A percentile compares a stretch with the other conserved stretches of the same genome.
Evolutionary conservation across 2,329 filamentous ascomycete species (phyloP).

Genomic region (Harringtonia aguacate): DNA sequence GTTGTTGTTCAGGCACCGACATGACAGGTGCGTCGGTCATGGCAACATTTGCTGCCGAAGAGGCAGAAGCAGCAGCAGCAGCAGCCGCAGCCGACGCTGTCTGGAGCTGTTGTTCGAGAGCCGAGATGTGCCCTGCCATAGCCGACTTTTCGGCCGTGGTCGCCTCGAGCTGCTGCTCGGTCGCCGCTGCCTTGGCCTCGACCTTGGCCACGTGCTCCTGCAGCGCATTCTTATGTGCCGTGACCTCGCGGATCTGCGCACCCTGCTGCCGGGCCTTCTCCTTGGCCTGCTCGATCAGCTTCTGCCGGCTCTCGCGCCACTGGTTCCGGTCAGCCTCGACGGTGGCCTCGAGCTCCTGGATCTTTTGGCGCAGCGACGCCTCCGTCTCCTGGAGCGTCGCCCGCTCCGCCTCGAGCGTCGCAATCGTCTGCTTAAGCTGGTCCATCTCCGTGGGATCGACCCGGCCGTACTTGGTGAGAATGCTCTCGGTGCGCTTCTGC

Average conservation of each 20-base stretch:
- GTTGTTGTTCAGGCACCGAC: too few relatives aligned
- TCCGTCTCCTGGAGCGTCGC: conserved; percentile 42
- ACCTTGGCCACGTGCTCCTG: conserved; percentile 37
- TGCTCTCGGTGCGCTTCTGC: conserved; percentile 93
- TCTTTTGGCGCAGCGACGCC: conserved; percentile 39
- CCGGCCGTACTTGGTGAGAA: conserved; percentile 90
- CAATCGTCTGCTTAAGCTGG: conserved; percentile 69
- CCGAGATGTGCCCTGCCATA: conserved; percentile 10
- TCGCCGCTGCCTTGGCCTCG: conserved; percentile 25
- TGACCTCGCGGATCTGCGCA: conserved; percentile 42
- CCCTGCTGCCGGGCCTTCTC: conserved; percentile 43
- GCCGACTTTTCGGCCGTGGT: conserved; percentile 26
- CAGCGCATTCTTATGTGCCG: conserved; percentile 40
- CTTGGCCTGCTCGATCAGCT: conserved; percentile 53
- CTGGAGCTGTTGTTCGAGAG: conserved; percentile 17
- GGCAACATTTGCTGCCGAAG: not conserved
- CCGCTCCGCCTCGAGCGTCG: conserved; percentile 53
- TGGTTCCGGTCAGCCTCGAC: conserved; percentile 43
- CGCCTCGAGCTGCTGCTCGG: conserved; percentile 43
- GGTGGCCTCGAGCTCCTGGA: conserved; percentile 38
- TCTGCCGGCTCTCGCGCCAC: conserved; percentile 42
- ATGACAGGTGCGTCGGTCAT: too few relatives aligned
- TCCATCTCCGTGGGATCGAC: conserved; percentile 92
- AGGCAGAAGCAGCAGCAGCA: not conserved
- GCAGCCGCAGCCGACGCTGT: conserved; percentile 3